A percentile compares a stretch with the other conserved stretches of the same genome.
Conservation (phyloP, 2,329 filamentous ascomycete species). For the Phialemonium atrogriseum region DNA sequence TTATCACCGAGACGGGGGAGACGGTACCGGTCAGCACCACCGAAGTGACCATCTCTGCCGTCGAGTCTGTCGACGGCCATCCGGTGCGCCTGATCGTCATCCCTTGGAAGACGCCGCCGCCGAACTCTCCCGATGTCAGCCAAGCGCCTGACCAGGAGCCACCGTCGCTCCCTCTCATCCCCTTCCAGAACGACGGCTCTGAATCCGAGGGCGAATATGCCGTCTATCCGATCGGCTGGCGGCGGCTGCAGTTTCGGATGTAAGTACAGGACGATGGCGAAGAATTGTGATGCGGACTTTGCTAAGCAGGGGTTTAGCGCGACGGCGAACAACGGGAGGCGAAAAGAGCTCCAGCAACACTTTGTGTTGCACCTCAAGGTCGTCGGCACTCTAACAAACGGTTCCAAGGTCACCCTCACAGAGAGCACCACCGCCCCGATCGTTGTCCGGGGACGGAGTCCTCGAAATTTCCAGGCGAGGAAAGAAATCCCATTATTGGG, state of each 20-base stretch:
- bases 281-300: conserved; percentile 1
- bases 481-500: conserved; percentile 87
- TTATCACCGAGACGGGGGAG: conserved; percentile 78
- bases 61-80: conserved; percentile 90
- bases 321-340: conserved; percentile 89
- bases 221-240: conserved; percentile 90
- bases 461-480: conserved; percentile 86
- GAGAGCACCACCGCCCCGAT: conserved; percentile 85
- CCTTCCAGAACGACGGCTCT: conserved; percentile 53
- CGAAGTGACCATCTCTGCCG: conserved; percentile 84
- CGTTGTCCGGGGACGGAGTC: conserved; percentile 87
- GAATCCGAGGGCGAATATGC: conserved; percentile 69
- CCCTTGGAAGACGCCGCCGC: conserved; percentile 92
- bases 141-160: conserved; percentile 75
- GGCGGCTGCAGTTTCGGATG: conserved; percentile 84
- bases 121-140: conserved; percentile 60
- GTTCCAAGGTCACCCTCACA: conserved; percentile 71
- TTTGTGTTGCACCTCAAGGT: conserved; percentile 87
- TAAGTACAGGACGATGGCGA: no score
- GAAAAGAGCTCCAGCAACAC: conserved; percentile 93
- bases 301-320: conserved; percentile 46
- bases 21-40: conserved; percentile 73
- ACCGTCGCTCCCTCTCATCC: conserved; percentile 66
- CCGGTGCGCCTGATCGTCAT: conserved; percentile 91
- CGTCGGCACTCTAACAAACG: conserved; percentile 72